A percentile compares a stretch with the other conserved stretches of the same genome.
These are phyloP conservation scores for Fragosphaeria purpurea DNA, from an alignment of 2,329 filamentous ascomycete genomes.

Conservation along the genomic window DNA sequence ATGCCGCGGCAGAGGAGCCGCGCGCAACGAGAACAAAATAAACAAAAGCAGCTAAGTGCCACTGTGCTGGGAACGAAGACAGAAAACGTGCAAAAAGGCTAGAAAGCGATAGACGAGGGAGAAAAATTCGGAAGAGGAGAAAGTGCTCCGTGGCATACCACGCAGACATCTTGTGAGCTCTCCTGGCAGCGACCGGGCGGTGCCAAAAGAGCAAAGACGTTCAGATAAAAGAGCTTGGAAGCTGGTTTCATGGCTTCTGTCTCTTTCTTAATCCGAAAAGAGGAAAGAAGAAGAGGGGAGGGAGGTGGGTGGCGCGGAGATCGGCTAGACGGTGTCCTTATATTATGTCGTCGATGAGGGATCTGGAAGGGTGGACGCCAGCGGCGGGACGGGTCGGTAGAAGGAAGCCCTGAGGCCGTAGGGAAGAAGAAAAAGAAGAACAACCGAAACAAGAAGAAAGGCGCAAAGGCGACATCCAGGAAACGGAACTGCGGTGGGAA, in stretches of 20 bases:
- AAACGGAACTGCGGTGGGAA: not conserved
- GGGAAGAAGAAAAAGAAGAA: too few species aligned
- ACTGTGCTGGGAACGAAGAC: constrained; percentile 8
- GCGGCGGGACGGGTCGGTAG: too few species aligned
- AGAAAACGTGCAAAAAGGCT: constrained; percentile 12
- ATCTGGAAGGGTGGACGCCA: too few species aligned
- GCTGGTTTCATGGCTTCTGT: constrained; percentile 39
- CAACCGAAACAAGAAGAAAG: too few species aligned
- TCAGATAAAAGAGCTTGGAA: constrained; percentile 44
- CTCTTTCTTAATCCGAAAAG: not conserved
- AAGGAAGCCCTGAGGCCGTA: too few species aligned
- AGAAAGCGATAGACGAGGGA: not conserved
- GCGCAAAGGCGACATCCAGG: not conserved
- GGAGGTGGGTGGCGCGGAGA: not conserved
- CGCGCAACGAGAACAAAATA: constrained; percentile 9
- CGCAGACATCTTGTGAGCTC: constrained; percentile 37
- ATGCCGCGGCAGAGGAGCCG: constrained; percentile 9
- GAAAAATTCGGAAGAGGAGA: constrained; percentile 12
- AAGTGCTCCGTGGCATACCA: constrained; percentile 33
- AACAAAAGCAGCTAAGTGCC: constrained; percentile 1
- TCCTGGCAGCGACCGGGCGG: constrained; percentile 34
- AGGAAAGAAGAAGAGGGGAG: constrained; percentile 1
- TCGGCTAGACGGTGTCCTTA: not conserved
- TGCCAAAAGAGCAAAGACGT: constrained; percentile 46
- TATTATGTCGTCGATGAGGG: not conserved